phyloP scores from a whole-genome alignment of 495 filamentous ascomycete genomes.

The Talaromyces liani region DNA sequence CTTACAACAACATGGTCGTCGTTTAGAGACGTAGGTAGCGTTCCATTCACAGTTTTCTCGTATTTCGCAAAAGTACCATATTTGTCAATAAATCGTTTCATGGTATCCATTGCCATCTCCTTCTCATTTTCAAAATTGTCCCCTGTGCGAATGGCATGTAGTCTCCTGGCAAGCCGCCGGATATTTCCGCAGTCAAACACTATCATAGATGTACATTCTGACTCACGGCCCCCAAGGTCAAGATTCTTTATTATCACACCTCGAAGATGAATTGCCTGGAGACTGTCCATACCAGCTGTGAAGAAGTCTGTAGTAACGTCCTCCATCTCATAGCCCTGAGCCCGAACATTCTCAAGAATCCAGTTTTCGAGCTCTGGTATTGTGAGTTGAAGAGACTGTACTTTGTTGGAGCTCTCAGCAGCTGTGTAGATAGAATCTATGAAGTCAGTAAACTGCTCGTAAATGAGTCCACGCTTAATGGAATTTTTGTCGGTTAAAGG shows the following conservation, averaged over 20 bases:
- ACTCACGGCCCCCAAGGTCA: constrained; percentile 21
- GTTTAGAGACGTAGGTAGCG: constrained; percentile 11
- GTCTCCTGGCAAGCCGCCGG: constrained; percentile 33
- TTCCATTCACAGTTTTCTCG: constrained; percentile 20
- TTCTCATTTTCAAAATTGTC: constrained; percentile 15
- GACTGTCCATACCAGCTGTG: constrained; percentile 48
- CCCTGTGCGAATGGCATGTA: constrained; percentile 35
- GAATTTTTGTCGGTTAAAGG: constrained; percentile 49
- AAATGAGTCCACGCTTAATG: constrained; percentile 48
- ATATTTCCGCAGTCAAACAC: constrained; percentile 47
- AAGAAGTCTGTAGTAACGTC: constrained; percentile 44
- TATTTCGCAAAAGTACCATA: constrained; percentile 35
- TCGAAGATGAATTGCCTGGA: constrained; percentile 52
- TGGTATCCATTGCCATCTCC: constrained; percentile 19
- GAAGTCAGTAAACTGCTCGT: constrained; percentile 34
- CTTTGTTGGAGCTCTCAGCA: constrained; percentile 14
- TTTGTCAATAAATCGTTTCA: constrained; percentile 41
- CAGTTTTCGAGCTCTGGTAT: constrained; percentile 30
- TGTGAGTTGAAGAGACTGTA: constrained; percentile 24
- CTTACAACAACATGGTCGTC: constrained; percentile 35
- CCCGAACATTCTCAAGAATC: constrained; percentile 32
- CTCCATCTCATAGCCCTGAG: constrained; percentile 30
- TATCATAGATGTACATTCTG: constrained; percentile 29
- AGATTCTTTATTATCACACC: constrained; percentile 41
- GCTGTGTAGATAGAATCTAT: constrained; percentile 42